Evolutionary conservation across 1,284 basidiomycete genomes (phyloP).

Genomic region (Boletus sp.): DNA sequence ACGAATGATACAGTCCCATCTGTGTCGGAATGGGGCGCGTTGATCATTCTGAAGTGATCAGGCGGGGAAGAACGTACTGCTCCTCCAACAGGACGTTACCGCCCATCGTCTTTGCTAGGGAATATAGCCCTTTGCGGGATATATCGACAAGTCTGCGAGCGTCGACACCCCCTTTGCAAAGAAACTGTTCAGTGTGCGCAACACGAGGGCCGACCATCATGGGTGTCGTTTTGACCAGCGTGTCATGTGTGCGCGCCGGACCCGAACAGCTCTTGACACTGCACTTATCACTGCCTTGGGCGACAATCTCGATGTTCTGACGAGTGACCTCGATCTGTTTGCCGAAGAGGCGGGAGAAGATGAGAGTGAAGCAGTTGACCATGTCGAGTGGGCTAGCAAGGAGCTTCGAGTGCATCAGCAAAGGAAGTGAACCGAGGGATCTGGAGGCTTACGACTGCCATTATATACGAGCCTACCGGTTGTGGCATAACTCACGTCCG

Average conservation of each 20-base stretch:
- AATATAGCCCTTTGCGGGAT: constrained; percentile 35
- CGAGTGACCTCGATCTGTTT: constrained; percentile 22
- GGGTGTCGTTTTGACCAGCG: constrained; percentile 22
- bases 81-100: constrained; percentile 39
- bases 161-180: constrained; percentile 38
- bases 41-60: constrained; percentile 21
- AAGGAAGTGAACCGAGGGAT: constrained; percentile 11
- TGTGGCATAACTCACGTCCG: constrained; percentile 19
- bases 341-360: constrained; percentile 23
- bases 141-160: constrained; percentile 34
- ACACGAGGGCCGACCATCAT: constrained; percentile 35
- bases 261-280: constrained; percentile 37
- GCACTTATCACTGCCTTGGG: constrained; percentile 25
- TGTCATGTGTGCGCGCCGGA: constrained; percentile 33
- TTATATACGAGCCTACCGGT: constrained; percentile 25
- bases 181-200: constrained; percentile 34
- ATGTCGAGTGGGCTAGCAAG: constrained; percentile 25
- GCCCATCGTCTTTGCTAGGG: constrained; percentile 34
- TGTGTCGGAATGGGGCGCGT: constrained; percentile 18
- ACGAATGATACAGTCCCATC: constrained; percentile 38
- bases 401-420: constrained; percentile 28
- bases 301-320: constrained; percentile 23
- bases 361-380: constrained; percentile 24
- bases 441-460: constrained; percentile 3
- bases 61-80: constrained; percentile 25